A percentile compares a stretch with the other conserved stretches of the same genome.
Evolutionary conservation across 495 filamentous ascomycete species (phyloP).

Genomic region (Pseudomonodictys pantanalensis): DNA sequence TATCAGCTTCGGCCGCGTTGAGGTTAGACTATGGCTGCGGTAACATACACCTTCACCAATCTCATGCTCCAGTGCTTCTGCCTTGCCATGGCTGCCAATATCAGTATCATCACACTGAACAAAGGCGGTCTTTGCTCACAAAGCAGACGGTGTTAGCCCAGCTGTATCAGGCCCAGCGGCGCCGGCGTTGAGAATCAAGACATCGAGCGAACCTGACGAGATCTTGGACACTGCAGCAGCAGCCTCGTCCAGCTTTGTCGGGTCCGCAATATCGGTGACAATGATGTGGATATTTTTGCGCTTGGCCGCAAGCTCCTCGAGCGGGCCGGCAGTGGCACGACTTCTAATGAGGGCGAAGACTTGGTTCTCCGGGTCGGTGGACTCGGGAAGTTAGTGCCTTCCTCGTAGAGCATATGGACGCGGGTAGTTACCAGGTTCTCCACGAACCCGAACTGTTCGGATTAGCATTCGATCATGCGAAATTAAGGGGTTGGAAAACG

Average conservation of each 20-base stretch:
- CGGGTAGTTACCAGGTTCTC: slow-evolving; percentile 18
- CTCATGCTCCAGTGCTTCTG: slow-evolving; percentile 16
- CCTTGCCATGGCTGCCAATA: slow-evolving; percentile 13
- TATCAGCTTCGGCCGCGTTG: slow-evolving; percentile 11
- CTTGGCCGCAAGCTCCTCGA: slow-evolving; percentile 21
- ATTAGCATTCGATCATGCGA: slow-evolving; percentile 20
- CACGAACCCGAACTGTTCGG: slow-evolving; percentile 21
- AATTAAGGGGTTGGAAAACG: slow-evolving; percentile 11
- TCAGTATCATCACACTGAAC: slow-evolving; percentile 12
- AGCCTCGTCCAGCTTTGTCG: slow-evolving; percentile 18
- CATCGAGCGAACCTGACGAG: slow-evolving; percentile 22
- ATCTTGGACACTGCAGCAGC: slow-evolving; percentile 22
- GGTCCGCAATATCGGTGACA: slow-evolving; percentile 21
- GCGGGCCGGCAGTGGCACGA: slow-evolving; percentile 17
- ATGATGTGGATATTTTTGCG: slow-evolving; percentile 25
- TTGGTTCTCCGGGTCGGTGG: slow-evolving; percentile 20
- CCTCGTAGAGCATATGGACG: slow-evolving; percentile 6
- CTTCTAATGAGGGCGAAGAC: slow-evolving; percentile 25
- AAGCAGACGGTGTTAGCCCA: slow-evolving; percentile 15
- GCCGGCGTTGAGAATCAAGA: slow-evolving; percentile 28
- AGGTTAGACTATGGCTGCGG: not conserved
- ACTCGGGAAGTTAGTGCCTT: slow-evolving; percentile 20
- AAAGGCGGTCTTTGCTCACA: slow-evolving; percentile 9
- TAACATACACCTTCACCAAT: slow-evolving; percentile 22
- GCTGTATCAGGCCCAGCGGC: slow-evolving; percentile 16